Evolutionary conservation across 1,139 yeast species (phyloP).

Genomic region (Sugiyamaella novakii): DNA sequence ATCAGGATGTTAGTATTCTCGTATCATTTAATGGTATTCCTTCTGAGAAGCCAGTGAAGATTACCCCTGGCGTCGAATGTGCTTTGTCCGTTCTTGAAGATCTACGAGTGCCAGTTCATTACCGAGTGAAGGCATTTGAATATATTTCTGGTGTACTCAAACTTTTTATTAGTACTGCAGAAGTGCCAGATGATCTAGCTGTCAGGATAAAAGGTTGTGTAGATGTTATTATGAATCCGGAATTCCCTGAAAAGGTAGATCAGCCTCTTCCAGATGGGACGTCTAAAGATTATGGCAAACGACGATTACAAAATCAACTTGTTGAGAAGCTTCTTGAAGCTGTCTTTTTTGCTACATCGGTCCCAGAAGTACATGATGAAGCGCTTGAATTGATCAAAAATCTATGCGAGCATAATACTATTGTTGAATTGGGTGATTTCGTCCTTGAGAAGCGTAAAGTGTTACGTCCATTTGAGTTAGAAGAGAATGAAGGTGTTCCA

Average conservation of each 20-base stretch:
- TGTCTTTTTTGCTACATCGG: conserved; percentile 71
- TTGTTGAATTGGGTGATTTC: conserved; percentile 74
- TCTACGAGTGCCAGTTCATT: conserved; percentile 62
- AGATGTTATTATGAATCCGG: conserved; percentile 54
- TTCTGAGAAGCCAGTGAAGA: conserved; percentile 63
- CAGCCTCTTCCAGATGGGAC: conserved; percentile 40
- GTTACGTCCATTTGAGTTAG: conserved; percentile 70
- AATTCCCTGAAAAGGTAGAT: conserved; percentile 46
- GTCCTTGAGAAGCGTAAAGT: conserved; percentile 70
- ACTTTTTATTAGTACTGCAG: conserved; percentile 66
- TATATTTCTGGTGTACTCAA: conserved; percentile 68
- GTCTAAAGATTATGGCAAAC: conserved; percentile 45
- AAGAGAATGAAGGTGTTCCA: conserved; percentile 77
- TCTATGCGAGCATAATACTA: conserved; percentile 74
- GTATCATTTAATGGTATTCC: conserved; percentile 72
- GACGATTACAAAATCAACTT: conserved; percentile 61
- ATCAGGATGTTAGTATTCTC: conserved; percentile 69
- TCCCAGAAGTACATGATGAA: conserved; percentile 72
- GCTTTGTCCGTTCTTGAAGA: conserved; percentile 70
- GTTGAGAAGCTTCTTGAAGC: conserved; percentile 63
- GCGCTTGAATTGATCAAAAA: conserved; percentile 65
- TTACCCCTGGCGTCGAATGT: conserved; percentile 80
- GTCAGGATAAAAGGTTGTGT: conserved; percentile 50
- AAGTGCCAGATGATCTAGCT: conserved; percentile 60
- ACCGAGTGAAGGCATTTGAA: conserved; percentile 74